A percentile compares a stretch with the other conserved stretches of the same genome.
phyloP scores from a whole-genome alignment of 2,329 filamentous ascomycete species.

The Grosmannia huntii region DNA sequence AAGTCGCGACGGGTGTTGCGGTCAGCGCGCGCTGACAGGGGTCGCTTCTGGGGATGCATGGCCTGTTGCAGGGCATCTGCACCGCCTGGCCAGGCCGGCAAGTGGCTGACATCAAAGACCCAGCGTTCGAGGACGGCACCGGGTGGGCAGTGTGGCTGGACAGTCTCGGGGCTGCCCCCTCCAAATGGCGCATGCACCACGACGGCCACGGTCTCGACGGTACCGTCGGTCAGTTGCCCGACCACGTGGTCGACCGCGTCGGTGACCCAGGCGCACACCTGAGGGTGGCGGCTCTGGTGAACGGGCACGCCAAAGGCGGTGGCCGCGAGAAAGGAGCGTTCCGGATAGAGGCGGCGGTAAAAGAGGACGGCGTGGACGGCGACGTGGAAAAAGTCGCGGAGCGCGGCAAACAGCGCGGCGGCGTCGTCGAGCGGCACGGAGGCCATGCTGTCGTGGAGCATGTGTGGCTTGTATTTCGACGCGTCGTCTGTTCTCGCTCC shows the following conservation, averaged over 20 bases:
- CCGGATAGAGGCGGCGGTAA: conserved; percentile 69
- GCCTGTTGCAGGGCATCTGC: conserved; percentile 17
- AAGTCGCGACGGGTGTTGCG: too few species aligned
- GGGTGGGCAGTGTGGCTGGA: conserved; percentile 5
- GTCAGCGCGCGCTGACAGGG: too few species aligned
- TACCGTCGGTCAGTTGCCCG: conserved; percentile 50
- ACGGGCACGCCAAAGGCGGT: conserved; percentile 76
- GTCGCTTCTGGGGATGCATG: background rate
- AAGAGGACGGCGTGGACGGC: conserved; percentile 78
- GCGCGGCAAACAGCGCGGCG: conserved; percentile 50
- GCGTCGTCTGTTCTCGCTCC: background rate
- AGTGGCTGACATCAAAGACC: conserved; percentile 43
- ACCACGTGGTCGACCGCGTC: conserved; percentile 65
- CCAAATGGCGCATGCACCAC: conserved; percentile 9
- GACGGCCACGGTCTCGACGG: conserved; percentile 8
- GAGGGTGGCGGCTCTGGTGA: conserved; percentile 74
- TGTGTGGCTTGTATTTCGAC: background rate
- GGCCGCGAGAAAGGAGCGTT: conserved; percentile 61
- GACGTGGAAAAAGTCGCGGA: conserved; percentile 69
- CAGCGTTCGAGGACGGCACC: conserved; percentile 43
- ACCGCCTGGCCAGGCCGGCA: conserved; percentile 33
- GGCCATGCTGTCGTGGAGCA: background rate
- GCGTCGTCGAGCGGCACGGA: conserved; percentile 18
- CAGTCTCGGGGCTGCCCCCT: conserved; percentile 3
- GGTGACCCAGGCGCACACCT: conserved; percentile 73